These are phyloP conservation scores for Apostasia shenzhenica DNA, from an alignment of 106 monocot species.

Conservation along the genomic window DNA sequence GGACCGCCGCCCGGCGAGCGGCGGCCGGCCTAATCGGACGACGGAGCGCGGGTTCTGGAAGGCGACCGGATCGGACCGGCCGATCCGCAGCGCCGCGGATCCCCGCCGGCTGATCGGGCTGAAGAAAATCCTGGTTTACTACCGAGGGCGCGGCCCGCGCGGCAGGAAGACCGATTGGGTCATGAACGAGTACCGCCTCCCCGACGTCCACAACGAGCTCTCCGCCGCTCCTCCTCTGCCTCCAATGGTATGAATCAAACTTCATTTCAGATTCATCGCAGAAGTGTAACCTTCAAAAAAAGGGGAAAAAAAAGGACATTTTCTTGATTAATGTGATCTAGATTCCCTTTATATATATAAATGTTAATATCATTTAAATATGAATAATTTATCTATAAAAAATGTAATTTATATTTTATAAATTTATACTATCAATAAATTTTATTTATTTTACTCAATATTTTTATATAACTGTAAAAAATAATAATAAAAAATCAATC, in stretches of 20 bases:
- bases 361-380: not conserved
- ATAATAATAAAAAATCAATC: too few species aligned
- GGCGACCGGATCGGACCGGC: slow-evolving; percentile 45
- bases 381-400: not conserved
- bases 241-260: slow-evolving; percentile 11
- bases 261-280: not conserved
- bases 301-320: too few species aligned
- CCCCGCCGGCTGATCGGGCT: slow-evolving; percentile 36
- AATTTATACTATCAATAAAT: too few species aligned
- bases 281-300: too few species aligned
- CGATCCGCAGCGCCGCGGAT: slow-evolving; percentile 21
- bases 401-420: too few species aligned
- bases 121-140: slow-evolving; percentile 79
- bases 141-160: slow-evolving; percentile 51
- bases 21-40: slow-evolving; percentile 38
- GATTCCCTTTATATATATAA: not conserved
- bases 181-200: slow-evolving; percentile 68
- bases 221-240: not conserved
- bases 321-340: not conserved
- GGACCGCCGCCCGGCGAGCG: slow-evolving; percentile 13
- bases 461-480: too few species aligned
- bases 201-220: slow-evolving; percentile 9
- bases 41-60: slow-evolving; percentile 56
- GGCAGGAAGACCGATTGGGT: slow-evolving; percentile 69
- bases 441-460: too few species aligned